Base-by-base conservation (phyloP, 1,284 basidiomycete species). In the Vanrija humicola region DNA sequence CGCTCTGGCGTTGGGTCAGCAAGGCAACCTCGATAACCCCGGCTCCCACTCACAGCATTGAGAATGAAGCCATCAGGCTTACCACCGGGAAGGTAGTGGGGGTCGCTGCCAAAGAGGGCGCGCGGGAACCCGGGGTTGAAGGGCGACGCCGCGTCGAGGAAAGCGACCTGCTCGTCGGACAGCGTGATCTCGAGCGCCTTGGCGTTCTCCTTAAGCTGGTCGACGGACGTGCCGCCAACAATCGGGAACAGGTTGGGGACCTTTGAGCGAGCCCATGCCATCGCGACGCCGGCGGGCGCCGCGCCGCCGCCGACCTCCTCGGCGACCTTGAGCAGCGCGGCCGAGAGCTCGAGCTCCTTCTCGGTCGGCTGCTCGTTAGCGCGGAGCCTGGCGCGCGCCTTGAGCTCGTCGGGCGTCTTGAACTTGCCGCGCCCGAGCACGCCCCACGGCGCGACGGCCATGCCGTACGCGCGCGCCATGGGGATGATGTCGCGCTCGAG, bases 401-500 rank as follows among this genome's bases (percentile, higher is more conserved):
- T 64, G 53, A 73, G 65, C 48, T 73, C 73, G 47, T 75, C 73
- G 38, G 74, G 60, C 25, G 66, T 61, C 55, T 72, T 72, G 61
- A 80, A 75, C 12, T 72, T 68, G 14, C 80, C 80, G 19, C 67
- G 64, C 2, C 78, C 79, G 18, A 80, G 52, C 0, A 66, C 74
- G 26, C 69, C 76, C 74, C 75, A 80, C 0, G 79, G 75, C 3
- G 76, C 76, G 47, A 54, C 15, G 0, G 76, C 77, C 76, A 79
- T 74, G 48, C 80, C 78, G 49, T 80, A 78, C 52, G 59, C 65
- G 34, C 75, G 73, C 47, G 69, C 75, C 83, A 85, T 84, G 6
- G 83, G 83, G 48, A 86, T 78, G 59, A 85, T 81, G n/a, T 85
- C 83, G 14, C 82, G 76, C 72, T 84, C 83, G 52, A 84, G 74